A percentile compares a stretch with the other conserved stretches of the same genome.
These are phyloP conservation scores for Polygonum maritimum DNA, from an alignment of 148 eudicot genomes.

Conservation along the genomic window DNA sequence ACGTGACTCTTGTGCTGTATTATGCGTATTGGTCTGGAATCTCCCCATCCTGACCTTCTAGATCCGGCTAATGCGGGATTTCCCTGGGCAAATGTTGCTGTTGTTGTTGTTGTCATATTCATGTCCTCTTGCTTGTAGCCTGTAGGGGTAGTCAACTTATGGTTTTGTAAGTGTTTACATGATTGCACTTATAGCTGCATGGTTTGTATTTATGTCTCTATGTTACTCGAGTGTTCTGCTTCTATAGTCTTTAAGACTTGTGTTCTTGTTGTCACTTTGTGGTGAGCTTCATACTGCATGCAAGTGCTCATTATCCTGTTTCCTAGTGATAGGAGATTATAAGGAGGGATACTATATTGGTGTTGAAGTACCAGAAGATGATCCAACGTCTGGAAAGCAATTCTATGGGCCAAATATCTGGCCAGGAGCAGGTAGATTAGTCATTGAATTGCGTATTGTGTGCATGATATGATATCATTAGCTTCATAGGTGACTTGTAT, in stretches of 20 bases:
- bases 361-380: constrained; percentile 74
- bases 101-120: no score
- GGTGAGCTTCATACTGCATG: not conserved
- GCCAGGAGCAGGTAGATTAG: constrained; percentile 61
- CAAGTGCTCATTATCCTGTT: constrained; percentile 13
- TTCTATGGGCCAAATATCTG: constrained; percentile 80
- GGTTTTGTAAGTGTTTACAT: no score
- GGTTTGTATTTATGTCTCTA: not conserved
- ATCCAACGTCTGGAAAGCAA: constrained; percentile 58
- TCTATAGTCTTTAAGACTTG: not conserved
- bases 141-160: no score
- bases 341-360: constrained; percentile 97
- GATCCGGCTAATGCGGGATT: no score
- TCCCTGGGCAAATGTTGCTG: no score
- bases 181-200: not conserved
- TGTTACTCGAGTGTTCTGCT: not conserved
- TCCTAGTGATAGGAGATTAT: constrained; percentile 60
- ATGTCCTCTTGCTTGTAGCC: no score
- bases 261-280: not conserved
- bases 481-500: not conserved
- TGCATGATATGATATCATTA: not conserved
- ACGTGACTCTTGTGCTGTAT: no score
- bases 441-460: not conserved
- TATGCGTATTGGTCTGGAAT: no score
- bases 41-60: no score